Evolutionary conservation across 2,329 filamentous ascomycete genomes (phyloP), one percentile per base, ranked within the genome.

Genomic region (Fusarium chuoi): DNA sequence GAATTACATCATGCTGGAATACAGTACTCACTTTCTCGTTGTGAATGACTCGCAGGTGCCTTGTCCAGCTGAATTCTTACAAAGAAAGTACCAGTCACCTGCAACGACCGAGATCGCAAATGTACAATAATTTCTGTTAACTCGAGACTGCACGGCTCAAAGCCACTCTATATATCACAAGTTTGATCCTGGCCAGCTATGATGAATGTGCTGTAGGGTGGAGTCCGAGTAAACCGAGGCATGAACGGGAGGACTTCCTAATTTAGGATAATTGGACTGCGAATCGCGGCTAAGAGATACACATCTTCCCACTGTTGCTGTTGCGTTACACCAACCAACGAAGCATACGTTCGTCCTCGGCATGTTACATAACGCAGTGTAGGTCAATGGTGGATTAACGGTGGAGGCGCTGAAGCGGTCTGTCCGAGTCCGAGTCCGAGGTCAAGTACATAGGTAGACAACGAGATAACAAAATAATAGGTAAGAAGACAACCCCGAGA

Each of bases 241-340:
- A 68, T 65, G 55, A 22, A 36, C 71, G 71, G 71, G 48, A 66
- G 26, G 22, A 65, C 57, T 74, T 75, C 71, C 71, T 60, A 70
- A 59, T 70, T 60, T 22, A 70, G 67, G 42, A 60, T 51, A 56
- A 62, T 59, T 20, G 46, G 66, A 42, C 68, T 48, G 46, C 62
- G 48, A 72, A 42, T 60, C 33, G 56, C 68, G 70, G 36, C 51
- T 55, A 55, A 42, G 28, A 56, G 39, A 42, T 41, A 62, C 26
- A 33, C 42, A 42, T 52, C 26, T 24, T 45, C 52, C 56, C 35
- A 54, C 41, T 41, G 18, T 62, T 70, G 11, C 41, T 70, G 51
- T 52, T 44, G 63, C 59, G 56, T 58, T 55, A 74, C 71, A 35
- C 65, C 61, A 55, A 49, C 61, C 48, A 70, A 44, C 54, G 41